Evolutionary conservation across 345 rosid species (phyloP), one percentile per base, ranked within the genome.

Genomic region (Brassica carinata): DNA sequence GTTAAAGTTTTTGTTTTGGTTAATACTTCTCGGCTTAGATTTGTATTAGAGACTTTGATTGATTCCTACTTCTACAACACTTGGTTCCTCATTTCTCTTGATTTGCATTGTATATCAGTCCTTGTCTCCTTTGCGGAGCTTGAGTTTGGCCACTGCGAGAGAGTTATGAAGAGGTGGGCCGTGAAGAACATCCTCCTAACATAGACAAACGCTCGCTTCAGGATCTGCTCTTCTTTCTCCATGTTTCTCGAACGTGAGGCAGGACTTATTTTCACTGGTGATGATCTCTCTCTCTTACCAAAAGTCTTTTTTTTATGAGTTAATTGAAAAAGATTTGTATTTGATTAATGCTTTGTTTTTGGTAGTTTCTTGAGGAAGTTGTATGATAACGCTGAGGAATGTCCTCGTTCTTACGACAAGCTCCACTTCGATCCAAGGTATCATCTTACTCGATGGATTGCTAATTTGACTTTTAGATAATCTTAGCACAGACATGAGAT

Each of bases 211-310:
- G 89, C 79, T 86, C 81, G 8, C 89, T 95, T 45, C 86, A 75
- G 59, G 99, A 91, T 79, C 79, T 95, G 82, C 83, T 95, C 67
- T 93, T 93, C 80, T 95, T 95, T 85, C 92, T 95, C 53, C 99
- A 95, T 82, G 85, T 95, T 75, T 98, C 98, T 14, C 85, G 99
- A 78, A 95, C 99, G 4, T 98, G 99, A 82, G 99, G 99, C 36
- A 90, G 99, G 29, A 86, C 98, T 2, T 95, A 93, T 76, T 93
- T 90, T 67, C 93, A 93, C 77, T 95, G 99, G 99, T 93, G 86
- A 36, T 34, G 7, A 34, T 34, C 38, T 34, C 38, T 34, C 38
- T 34, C 31, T 36, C n/a, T n/a, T n/a, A 19, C 67, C 5, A 34
- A 2, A 14, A 11, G 38, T 34, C 0, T 34, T 34, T 34, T 33